A percentile compares a stretch with the other conserved stretches of the same genome.
phyloP scores from a whole-genome alignment of 1,284 basidiomycete genomes.

The Irpex lacteus region DNA sequence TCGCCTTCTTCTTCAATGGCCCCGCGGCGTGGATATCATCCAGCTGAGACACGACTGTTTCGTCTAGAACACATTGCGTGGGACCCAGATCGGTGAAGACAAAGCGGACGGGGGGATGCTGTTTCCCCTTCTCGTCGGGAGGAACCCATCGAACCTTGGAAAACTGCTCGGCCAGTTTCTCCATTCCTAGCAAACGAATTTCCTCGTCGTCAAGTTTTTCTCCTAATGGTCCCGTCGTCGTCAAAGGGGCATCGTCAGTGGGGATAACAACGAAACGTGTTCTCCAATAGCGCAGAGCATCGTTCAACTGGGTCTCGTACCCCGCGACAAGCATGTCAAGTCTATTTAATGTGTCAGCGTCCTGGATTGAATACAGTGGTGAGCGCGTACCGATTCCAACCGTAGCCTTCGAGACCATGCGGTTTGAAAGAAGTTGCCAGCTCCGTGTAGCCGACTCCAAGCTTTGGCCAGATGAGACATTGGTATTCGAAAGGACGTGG shows the following conservation, averaged over 20 bases:
- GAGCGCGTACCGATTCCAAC: slow-evolving; percentile 71
- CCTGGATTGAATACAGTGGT: too few species aligned
- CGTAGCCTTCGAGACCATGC: slow-evolving; percentile 77
- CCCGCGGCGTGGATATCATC: slow-evolving; percentile 77
- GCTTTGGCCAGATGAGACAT: slow-evolving; percentile 91
- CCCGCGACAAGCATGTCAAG: slow-evolving; percentile 84
- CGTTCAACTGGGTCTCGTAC: slow-evolving; percentile 79
- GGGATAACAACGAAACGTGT: slow-evolving; percentile 96
- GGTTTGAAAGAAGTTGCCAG: slow-evolving; percentile 75
- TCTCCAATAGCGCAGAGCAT: slow-evolving; percentile 88
- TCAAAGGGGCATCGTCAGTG: slow-evolving; percentile 62
- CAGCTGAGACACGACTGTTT: slow-evolving; percentile 71
- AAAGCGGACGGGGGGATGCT: slow-evolving; percentile 61
- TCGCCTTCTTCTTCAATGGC: slow-evolving; percentile 73
- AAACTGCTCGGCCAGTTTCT: slow-evolving; percentile 89
- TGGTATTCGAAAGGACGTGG: slow-evolving; percentile 73
- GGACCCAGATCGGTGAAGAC: slow-evolving; percentile 83
- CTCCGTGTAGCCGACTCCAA: slow-evolving; percentile 85
- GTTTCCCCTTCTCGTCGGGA: slow-evolving; percentile 53
- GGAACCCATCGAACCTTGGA: slow-evolving; percentile 76
- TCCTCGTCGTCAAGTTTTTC: slow-evolving; percentile 86
- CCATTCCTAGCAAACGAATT: slow-evolving; percentile 84
- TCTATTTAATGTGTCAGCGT: slow-evolving; percentile 30
- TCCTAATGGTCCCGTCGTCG: slow-evolving; percentile 54
- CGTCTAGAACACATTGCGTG: slow-evolving; percentile 74